Conservation (phyloP, 2,329 filamentous ascomycete species). For the Dactylonectria estremocensis region DNA sequence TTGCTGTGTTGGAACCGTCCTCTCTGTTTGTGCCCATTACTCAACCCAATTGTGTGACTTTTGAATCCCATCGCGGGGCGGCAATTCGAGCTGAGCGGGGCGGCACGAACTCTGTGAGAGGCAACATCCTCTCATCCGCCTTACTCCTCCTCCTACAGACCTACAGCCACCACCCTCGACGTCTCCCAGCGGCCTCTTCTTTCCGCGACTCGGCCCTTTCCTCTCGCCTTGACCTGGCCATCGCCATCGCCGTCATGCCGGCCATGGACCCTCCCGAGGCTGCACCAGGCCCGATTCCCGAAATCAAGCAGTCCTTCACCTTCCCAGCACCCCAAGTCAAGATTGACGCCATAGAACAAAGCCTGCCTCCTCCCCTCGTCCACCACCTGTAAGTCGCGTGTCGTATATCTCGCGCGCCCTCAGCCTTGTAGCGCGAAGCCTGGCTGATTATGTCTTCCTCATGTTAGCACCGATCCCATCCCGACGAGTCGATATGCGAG, state of each 20-base stretch:
- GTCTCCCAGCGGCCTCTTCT: neutral
- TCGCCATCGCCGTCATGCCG: slow-evolving; percentile 1
- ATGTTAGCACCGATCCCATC: slow-evolving; percentile 61
- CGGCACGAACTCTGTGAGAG: slow-evolving; percentile 17
- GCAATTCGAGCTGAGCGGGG: slow-evolving; percentile 35
- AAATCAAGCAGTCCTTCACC: slow-evolving; percentile 42
- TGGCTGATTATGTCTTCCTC: slow-evolving; percentile 19
- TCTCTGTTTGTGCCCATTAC: neutral
- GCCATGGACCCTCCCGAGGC: slow-evolving; percentile 44
- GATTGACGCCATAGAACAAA: slow-evolving; percentile 49
- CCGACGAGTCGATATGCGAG: slow-evolving; percentile 62
- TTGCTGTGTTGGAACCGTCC: neutral
- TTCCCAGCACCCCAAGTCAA: slow-evolving; percentile 51
- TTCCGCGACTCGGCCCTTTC: neutral
- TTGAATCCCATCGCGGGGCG: slow-evolving; percentile 27
- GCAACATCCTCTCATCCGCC: neutral
- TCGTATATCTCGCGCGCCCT: neutral
- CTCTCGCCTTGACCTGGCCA: slow-evolving; percentile 6
- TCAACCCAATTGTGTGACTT: neutral
- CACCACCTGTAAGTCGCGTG: slow-evolving; percentile 60
- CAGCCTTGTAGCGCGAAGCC: slow-evolving; percentile 5
- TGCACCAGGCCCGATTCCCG: slow-evolving; percentile 31
- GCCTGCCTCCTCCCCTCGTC: slow-evolving; percentile 52
- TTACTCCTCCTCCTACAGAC: neutral
- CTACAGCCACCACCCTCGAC: slow-evolving; percentile 5